Conservation (phyloP, 1,139 yeast genomes). For the Magnusiomyces suaveolens region DNA sequence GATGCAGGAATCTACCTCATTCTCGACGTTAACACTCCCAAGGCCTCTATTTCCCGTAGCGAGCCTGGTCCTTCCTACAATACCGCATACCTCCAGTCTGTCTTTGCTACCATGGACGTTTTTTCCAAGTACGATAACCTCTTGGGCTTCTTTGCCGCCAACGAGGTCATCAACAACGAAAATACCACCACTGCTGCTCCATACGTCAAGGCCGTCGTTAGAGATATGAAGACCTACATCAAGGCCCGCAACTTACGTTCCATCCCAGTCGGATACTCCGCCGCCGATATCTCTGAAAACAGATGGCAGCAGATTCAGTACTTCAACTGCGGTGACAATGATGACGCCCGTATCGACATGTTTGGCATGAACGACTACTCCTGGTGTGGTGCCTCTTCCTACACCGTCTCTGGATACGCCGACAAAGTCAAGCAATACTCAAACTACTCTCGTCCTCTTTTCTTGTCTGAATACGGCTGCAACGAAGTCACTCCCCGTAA, state of each 20-base stretch:
- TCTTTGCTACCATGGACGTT: conserved; percentile 60
- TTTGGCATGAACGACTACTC: conserved; percentile 95
- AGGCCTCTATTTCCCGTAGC: conserved; percentile 52
- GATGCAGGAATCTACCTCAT: conserved; percentile 66
- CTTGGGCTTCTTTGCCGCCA: conserved; percentile 83
- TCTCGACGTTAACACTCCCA: conserved; percentile 59
- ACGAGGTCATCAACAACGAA: conserved; percentile 73
- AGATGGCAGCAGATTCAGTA: conserved; percentile 68
- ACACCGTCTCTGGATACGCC: conserved; percentile 72
- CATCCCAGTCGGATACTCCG: conserved; percentile 83
- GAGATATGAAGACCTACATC: conserved; percentile 75
- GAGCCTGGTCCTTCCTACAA: conserved; percentile 39
- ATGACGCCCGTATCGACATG: conserved; percentile 68
- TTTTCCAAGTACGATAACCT: conserved; percentile 67
- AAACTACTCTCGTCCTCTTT: conserved; percentile 61
- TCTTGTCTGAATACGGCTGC: conserved; percentile 91
- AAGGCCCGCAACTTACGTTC: conserved; percentile 52
- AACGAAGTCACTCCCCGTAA: conserved; percentile 57
- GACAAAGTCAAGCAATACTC: conserved; percentile 60
- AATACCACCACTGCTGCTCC: conserved; percentile 73
- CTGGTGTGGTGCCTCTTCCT: conserved; percentile 88
- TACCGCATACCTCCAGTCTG: conserved; percentile 51
- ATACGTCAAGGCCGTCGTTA: conserved; percentile 79
- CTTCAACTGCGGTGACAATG: conserved; percentile 78
- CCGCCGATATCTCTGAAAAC: conserved; percentile 69